Evolutionary conservation across 2,329 filamentous ascomycete species (phyloP), one percentile per base, ranked within the genome.

Genomic region (Dissoconium aciculare): DNA sequence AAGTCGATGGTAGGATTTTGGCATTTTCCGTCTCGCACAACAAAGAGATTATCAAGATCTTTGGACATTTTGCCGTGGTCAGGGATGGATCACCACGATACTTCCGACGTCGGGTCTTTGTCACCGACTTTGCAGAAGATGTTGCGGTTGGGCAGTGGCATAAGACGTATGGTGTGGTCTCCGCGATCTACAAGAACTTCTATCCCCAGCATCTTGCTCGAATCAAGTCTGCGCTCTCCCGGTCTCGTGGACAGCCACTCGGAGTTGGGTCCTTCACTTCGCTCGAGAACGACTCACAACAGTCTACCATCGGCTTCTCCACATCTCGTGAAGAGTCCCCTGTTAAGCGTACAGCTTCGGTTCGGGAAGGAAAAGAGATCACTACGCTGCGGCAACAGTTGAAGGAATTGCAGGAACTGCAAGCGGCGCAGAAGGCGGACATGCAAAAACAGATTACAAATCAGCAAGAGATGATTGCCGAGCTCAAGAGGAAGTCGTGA

Each of bases 1-100:
- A 35, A 21, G 15, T 38, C 4, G 24, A 36, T 21, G 19, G 17
- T 14, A 30, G 34, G 27, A 33, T 38, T 27, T 29, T 38, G 11
- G 36, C 36, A 15, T 38, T 38, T 25, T 36, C 36, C 15, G 19
- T 38, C n/a, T n/a, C 27, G 11, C 29, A 38, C 21, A 28, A 38
- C 17, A 16, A 32, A 27, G 11, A 15, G 16, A 25, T 23, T 9
- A 11, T 31, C 16, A 24, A 19, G 15, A 31, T 31, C 15, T 31
- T 31, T 31, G 17, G 15, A 15, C 17, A 31, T 17, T 31, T 31
- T 17, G 28, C 28, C 6, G 15, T 11, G n/a, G 21, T 31, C 21
- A 15, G 12, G 5, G 17, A 21, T n/a, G 11, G 25, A 15, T 5
- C 10, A 3, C 17, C 14, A 29, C 15, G 9, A 24, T 31, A 19